Conservation (phyloP, 2,329 filamentous ascomycete genomes). For the Cytospora paraplurivora region DNA sequence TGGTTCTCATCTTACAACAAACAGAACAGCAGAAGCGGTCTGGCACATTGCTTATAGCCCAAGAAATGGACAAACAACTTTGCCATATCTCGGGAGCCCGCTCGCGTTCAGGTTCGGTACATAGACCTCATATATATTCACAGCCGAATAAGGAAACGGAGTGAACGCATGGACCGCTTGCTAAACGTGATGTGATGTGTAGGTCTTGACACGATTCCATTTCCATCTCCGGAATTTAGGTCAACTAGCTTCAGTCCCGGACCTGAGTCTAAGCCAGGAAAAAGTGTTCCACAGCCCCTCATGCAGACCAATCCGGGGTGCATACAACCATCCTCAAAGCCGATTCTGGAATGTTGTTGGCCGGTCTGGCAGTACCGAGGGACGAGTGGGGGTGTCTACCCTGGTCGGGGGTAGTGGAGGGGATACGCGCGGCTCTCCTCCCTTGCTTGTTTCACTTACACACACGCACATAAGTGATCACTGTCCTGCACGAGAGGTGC, state of each 20-base stretch:
- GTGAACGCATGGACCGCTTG: neutral
- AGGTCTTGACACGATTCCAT: neutral
- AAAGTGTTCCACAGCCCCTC: neutral
- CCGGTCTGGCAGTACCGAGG: no score
- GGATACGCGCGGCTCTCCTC: neutral
- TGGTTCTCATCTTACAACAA: neutral
- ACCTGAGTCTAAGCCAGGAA: neutral
- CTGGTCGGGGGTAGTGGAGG: neutral
- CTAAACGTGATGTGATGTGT: neutral
- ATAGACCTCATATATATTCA: neutral
- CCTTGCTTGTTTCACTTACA: neutral
- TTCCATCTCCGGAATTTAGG: neutral
- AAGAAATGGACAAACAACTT: neutral
- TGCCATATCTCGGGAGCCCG: neutral
- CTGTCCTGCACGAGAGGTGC: neutral
- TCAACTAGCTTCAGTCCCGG: neutral
- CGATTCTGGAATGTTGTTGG: neutral
- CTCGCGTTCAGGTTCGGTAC: neutral
- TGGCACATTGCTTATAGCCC: neutral
- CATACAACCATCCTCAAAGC: neutral
- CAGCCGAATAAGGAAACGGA: neutral
- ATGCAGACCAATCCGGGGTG: neutral
- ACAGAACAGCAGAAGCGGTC: neutral
- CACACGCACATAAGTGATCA: no score
- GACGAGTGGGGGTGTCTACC: neutral